Conservation (phyloP, 2,329 filamentous ascomycete species). For the Trichoderma pleuroti region DNA sequence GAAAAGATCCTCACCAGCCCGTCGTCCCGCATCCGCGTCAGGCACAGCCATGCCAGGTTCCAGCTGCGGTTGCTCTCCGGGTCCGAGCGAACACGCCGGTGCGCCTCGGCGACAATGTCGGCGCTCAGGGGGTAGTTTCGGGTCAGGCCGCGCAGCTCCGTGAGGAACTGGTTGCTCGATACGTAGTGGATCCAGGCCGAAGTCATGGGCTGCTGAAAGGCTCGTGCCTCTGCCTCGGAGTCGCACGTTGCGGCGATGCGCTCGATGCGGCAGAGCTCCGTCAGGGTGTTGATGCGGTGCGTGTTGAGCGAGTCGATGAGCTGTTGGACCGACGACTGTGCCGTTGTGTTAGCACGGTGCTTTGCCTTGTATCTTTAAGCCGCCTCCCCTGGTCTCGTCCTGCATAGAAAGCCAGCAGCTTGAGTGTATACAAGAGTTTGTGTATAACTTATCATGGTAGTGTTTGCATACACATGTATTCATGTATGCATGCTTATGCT, state of each 20-base stretch:
- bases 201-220: constrained; percentile 63
- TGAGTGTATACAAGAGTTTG: neutral
- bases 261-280: constrained; percentile 69
- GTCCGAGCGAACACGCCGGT: constrained; percentile 59
- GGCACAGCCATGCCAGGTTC: constrained; percentile 72
- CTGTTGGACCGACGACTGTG: constrained; percentile 33
- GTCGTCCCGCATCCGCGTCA: constrained; percentile 62
- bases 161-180: constrained; percentile 64
- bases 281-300: constrained; percentile 70
- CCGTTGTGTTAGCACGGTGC: neutral
- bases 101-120: constrained; percentile 63
- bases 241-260: constrained; percentile 58
- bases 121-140: constrained; percentile 64
- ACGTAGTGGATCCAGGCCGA: constrained; percentile 70
- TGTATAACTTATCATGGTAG: neutral
- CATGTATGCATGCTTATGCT: neutral
- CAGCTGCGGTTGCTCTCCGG: constrained; percentile 66
- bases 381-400: neutral
- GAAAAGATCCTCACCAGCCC: constrained; percentile 61
- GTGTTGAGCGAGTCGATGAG: constrained; percentile 61
- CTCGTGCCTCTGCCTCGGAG: constrained; percentile 55
- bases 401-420: neutral
- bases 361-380: neutral
- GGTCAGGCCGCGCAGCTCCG: constrained; percentile 66
- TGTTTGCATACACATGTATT: neutral